These are phyloP conservation scores for Mycena sanguinolenta DNA, from an alignment of 768 basidiomycete genomes.

Conservation along the genomic window DNA sequence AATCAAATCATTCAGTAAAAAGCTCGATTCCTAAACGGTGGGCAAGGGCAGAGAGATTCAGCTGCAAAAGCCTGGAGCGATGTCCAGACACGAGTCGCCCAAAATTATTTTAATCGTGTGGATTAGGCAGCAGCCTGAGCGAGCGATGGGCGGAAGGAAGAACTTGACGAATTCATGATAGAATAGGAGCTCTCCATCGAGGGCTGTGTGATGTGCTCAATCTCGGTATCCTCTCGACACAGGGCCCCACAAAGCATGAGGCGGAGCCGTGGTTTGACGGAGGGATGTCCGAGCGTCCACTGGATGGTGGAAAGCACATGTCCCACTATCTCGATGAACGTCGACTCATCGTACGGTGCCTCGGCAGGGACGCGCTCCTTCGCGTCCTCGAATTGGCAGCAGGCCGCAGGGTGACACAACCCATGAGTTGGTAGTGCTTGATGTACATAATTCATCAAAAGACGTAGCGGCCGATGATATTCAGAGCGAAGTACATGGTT, in stretches of 20 bases:
- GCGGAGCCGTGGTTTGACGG: conserved; percentile 97
- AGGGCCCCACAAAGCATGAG: conserved; percentile 83
- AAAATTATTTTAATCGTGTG: too few relatives aligned
- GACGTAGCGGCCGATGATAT: conserved; percentile 99
- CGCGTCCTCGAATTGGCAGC: too few relatives aligned
- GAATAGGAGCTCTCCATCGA: conserved; percentile 99
- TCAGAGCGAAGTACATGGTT: conserved; percentile 97
- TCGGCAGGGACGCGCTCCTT: too few relatives aligned
- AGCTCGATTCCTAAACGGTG: too few relatives aligned
- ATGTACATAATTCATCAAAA: too few relatives aligned
- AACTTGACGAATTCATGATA: conserved; percentile 95
- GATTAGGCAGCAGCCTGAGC: too few relatives aligned
- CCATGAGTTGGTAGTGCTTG: conserved; percentile 99
- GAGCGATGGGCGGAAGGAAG: conserved; percentile 87
- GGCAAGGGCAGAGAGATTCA: too few relatives aligned
- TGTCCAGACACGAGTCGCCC: too few relatives aligned
- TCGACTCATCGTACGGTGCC: conserved; percentile 97
- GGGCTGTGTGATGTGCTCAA: conserved; percentile 96
- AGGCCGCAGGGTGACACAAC: too few relatives aligned
- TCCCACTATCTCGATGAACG: conserved; percentile 99
- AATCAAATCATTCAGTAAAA: too few relatives aligned
- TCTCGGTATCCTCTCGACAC: conserved; percentile 85
- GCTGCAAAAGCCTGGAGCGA: too few relatives aligned
- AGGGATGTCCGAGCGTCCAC: conserved; percentile 97
- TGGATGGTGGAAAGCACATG: conserved; percentile 97